Evolutionary conservation across 441 rosid genomes (phyloP).

Genomic region (Brassica hybrid): DNA sequence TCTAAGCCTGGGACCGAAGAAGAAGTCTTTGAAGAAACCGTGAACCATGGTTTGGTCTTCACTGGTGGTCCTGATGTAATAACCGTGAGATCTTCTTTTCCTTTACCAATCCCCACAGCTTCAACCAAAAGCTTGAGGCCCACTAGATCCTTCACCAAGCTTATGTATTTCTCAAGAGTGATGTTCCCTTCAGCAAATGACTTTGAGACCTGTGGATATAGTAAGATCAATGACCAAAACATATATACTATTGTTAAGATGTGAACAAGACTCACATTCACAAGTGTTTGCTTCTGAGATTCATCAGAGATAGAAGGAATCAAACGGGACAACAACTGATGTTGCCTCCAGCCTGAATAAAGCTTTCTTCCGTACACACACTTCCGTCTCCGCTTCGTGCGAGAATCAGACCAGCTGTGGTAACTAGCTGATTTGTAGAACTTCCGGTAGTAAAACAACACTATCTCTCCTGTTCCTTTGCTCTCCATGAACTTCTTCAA

Average conservation of each 20-base stretch:
- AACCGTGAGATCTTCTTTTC: constrained; percentile 72
- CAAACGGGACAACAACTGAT: constrained; percentile 66
- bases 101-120: constrained; percentile 77
- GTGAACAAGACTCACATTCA: constrained; percentile 46
- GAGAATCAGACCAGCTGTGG: constrained; percentile 62
- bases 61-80: constrained; percentile 48
- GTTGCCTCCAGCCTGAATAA: constrained; percentile 77
- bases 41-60: constrained; percentile 49
- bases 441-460: constrained; percentile 67
- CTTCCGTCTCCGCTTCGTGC: constrained; percentile 54
- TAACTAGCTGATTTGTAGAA: constrained; percentile 62
- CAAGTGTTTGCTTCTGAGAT: constrained; percentile 47
- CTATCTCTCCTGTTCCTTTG: constrained; percentile 64
- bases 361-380: constrained; percentile 60
- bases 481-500: constrained; percentile 57
- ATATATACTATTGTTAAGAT: constrained; percentile 41
- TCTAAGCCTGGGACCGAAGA: constrained; percentile 46
- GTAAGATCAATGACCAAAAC: constrained; percentile 35
- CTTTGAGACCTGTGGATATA: constrained; percentile 58
- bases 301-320: constrained; percentile 51
- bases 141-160: constrained; percentile 48
- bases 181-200: constrained; percentile 59
- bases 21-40: constrained; percentile 42
- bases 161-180: constrained; percentile 31
- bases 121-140: constrained; percentile 64